Evolutionary conservation across 495 filamentous ascomycete species (phyloP).

Genomic region (Daldinia bambusicola): DNA sequence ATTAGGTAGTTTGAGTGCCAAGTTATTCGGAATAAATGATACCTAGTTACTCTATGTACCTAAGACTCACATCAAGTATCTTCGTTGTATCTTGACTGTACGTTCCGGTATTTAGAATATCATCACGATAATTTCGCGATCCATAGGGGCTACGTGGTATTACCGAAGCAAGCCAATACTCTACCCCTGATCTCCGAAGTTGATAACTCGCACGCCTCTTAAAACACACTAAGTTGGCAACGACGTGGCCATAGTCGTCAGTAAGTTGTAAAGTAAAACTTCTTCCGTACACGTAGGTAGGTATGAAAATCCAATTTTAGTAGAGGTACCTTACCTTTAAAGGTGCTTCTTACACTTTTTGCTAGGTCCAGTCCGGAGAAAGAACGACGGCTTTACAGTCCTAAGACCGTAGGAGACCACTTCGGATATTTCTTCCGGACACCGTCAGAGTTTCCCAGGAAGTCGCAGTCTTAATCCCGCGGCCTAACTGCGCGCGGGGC

Average conservation of each 20-base stretch:
- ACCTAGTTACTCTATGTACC: neutral
- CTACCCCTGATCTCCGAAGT: neutral
- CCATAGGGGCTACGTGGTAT: neutral
- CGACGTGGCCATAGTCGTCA: neutral
- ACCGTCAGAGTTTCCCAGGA: neutral
- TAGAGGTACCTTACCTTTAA: neutral
- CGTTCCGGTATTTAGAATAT: neutral
- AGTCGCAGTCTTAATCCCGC: slow-evolving; percentile 10
- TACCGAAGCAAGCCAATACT: neutral
- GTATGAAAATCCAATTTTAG: neutral
- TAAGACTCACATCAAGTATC: neutral
- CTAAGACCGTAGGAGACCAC: neutral
- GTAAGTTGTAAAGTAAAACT: neutral
- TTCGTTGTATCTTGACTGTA: neutral
- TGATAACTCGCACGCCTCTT: neutral
- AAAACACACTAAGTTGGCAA: neutral
- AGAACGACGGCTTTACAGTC: neutral
- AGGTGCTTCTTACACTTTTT: neutral
- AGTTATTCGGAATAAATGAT: neutral
- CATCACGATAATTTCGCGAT: neutral
- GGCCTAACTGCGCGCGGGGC: slow-evolving; percentile 9
- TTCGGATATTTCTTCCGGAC: neutral
- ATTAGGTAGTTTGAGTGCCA: neutral
- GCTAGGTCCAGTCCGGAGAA: neutral
- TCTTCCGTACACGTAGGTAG: neutral